phyloP scores from a whole-genome alignment of 208 protist species.

The Endotrypanum monterogeii region DNA sequence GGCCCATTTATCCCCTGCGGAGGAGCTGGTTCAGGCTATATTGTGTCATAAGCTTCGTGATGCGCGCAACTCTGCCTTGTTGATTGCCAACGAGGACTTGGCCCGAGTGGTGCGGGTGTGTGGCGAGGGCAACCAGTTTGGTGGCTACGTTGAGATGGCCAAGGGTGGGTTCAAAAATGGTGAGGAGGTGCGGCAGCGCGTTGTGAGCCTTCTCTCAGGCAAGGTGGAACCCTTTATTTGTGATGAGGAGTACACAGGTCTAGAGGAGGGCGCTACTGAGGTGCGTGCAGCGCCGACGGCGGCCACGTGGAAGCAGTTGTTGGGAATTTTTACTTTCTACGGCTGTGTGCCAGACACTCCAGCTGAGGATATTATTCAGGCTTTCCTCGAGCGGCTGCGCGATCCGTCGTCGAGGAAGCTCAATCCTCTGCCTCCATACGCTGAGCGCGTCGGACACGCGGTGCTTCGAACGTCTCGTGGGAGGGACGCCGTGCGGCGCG shows the following conservation, averaged over 20 bases:
- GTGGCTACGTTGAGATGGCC: conserved; percentile 69
- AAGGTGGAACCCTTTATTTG: conserved; percentile 83
- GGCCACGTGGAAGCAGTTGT: conserved; percentile 91
- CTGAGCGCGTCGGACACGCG: conserved; percentile 42
- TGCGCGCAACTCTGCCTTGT: conserved; percentile 46
- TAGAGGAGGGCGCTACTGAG: conserved; percentile 10
- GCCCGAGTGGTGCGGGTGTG: conserved; percentile 77
- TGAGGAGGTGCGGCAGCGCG: conserved; percentile 61
- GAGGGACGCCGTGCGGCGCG: conserved; percentile 58
- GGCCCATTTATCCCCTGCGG: conserved; percentile 25
- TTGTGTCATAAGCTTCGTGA: conserved; percentile 77
- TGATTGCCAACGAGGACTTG: conserved; percentile 55
- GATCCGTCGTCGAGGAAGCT: conserved; percentile 43
- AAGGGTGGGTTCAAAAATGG: conserved; percentile 46
- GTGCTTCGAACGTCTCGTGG: conserved; percentile 53
- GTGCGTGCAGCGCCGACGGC: conserved; percentile 40
- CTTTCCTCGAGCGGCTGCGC: conserved; percentile 71
- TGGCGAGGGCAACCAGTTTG: conserved; percentile 87
- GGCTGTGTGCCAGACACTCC: conserved; percentile 78
- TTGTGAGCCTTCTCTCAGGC: conserved; percentile 82
- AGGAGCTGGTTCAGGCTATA: conserved; percentile 77
- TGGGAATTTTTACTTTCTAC: conserved; percentile 90
- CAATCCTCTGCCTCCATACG: conserved; percentile 78
- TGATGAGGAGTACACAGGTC: conserved; percentile 52
- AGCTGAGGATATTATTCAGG: conserved; percentile 72